These are phyloP conservation scores for Alternaria gaisen DNA, from an alignment of 2,329 filamentous ascomycete genomes.

Conservation along the genomic window DNA sequence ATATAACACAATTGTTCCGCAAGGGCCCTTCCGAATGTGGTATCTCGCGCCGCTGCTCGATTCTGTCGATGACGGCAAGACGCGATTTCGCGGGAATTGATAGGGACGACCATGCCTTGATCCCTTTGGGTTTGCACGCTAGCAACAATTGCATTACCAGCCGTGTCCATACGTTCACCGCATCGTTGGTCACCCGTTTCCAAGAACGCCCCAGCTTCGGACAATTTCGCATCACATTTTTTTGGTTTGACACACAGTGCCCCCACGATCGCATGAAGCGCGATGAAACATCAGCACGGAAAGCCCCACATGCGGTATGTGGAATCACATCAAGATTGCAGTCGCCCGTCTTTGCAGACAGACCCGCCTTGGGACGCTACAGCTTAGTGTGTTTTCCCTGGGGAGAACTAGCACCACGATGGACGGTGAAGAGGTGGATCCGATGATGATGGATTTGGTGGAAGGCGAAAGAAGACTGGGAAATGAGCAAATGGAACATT, in stretches of 20 bases:
- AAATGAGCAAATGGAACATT: conserved; percentile 19
- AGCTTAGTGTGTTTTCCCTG: conserved; percentile 2
- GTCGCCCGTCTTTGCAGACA: conserved; percentile 2
- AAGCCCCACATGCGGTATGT: conserved; percentile 11
- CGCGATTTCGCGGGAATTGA: conserved; percentile 14
- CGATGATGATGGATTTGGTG: conserved; percentile 2
- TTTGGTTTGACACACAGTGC: background rate
- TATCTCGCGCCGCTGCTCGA: conserved; percentile 5
- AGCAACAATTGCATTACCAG: background rate
- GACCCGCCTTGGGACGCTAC: conserved; percentile 11
- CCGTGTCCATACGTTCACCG: conserved; percentile 10
- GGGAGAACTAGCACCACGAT: background rate
- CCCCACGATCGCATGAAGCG: conserved; percentile 16
- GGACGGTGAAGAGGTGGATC: conserved; percentile 17
- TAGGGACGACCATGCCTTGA: conserved; percentile 15
- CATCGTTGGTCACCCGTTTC: conserved; percentile 5
- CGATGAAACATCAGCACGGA: conserved; percentile 18
- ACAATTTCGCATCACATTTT: conserved; percentile 14
- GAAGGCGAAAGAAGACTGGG: conserved; percentile 13
- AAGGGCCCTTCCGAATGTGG: conserved; percentile 8
- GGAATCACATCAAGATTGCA: conserved; percentile 10
- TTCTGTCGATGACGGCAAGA: conserved; percentile 13
- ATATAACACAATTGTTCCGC: conserved; percentile 7
- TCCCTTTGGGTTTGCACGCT: conserved; percentile 9
- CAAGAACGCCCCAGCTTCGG: background rate